These are phyloP conservation scores for Fistulinella prunicolor DNA, from an alignment of 768 basidiomycete species.

Conservation along the genomic window DNA sequence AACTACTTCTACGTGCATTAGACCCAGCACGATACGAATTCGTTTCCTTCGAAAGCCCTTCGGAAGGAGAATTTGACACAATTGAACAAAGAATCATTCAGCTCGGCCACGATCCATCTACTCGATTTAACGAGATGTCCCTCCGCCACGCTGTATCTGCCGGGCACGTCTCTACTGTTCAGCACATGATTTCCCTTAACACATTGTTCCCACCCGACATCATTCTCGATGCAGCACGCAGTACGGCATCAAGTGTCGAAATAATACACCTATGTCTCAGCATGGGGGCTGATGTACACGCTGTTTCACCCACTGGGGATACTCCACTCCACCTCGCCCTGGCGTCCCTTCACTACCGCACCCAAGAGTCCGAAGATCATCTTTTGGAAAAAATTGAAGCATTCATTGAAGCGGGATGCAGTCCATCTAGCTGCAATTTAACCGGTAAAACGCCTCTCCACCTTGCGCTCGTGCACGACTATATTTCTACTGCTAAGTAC, in stretches of 20 bases:
- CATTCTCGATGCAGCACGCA: background rate
- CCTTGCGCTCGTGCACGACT: background rate
- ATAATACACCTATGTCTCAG: slow-evolving; percentile 3
- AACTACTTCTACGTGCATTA: background rate
- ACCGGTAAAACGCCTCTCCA: background rate
- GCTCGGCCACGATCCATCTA: background rate
- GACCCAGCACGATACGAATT: background rate
- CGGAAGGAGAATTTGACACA: background rate
- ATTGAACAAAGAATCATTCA: slow-evolving; percentile 9
- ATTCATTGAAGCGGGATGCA: slow-evolving; percentile 10
- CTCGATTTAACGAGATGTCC: background rate
- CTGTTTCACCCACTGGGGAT: background rate
- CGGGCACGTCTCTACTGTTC: slow-evolving; percentile 4
- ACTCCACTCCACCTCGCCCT: slow-evolving; percentile 4
- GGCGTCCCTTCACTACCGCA: too few species aligned
- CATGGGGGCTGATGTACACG: background rate
- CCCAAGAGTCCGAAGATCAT: background rate
- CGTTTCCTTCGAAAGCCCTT: background rate
- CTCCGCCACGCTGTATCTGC: background rate
- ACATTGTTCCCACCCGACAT: slow-evolving; percentile 1
- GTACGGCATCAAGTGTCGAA: background rate
- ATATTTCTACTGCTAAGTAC: background rate
- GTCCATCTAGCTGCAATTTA: background rate
- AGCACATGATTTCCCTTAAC: background rate
- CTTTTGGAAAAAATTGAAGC: background rate